These are phyloP conservation scores for Vachellia collinsii DNA, from an alignment of 306 rosid species.

Conservation along the genomic window DNA sequence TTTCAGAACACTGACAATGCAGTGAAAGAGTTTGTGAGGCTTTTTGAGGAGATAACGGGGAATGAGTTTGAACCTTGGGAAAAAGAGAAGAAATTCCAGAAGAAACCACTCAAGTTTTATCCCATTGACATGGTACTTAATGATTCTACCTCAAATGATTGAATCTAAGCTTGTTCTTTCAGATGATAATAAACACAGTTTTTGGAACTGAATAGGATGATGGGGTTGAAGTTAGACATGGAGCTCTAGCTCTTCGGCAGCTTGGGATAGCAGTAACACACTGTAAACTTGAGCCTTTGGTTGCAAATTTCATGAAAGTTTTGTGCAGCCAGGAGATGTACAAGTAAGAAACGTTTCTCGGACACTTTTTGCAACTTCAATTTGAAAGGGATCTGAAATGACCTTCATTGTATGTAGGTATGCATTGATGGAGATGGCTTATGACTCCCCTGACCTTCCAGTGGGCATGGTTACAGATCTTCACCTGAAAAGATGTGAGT, in stretches of 20 bases:
- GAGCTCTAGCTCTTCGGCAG: constrained; percentile 72
- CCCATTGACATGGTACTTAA: constrained; percentile 78
- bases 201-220: constrained; percentile 55
- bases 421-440: constrained; percentile 88
- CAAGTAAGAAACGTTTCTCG: constrained; percentile 46
- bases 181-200: too few species aligned
- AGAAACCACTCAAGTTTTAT: constrained; percentile 69
- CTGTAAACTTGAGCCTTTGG: constrained; percentile 66
- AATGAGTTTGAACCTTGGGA: constrained; percentile 87
- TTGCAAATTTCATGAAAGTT: constrained; percentile 81
- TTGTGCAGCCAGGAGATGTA: constrained; percentile 82
- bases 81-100: constrained; percentile 69
- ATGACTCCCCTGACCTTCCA: constrained; percentile 78
- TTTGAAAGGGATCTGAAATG: background rate
- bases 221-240: constrained; percentile 88
- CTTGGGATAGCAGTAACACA: constrained; percentile 71
- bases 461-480: constrained; percentile 67
- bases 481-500: constrained; percentile 71
- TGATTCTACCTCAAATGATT: constrained; percentile 7
- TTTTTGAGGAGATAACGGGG: constrained; percentile 80
- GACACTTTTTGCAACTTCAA: background rate
- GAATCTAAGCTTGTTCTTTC: too few species aligned
- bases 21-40: constrained; percentile 60
- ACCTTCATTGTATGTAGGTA: constrained; percentile 50
- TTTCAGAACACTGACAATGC: constrained; percentile 53